phyloP scores from a whole-genome alignment of 306 rosid genomes.

The Quercus glauca region DNA sequence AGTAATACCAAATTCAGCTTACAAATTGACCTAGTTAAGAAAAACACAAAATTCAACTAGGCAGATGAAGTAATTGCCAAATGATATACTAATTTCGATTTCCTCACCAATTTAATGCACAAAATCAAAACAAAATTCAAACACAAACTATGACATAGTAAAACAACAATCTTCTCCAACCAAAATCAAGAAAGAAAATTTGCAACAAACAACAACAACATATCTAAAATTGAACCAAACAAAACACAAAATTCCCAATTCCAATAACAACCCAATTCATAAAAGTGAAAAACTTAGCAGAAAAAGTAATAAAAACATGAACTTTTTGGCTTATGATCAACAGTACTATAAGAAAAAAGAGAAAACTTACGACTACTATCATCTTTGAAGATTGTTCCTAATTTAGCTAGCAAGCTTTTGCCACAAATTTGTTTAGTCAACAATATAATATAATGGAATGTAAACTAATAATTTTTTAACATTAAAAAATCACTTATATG shows the following conservation, averaged over 20 bases:
- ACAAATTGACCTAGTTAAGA: not conserved
- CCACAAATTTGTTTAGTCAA: too few relatives aligned
- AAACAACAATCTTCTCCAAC: not conserved
- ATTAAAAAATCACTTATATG: too few relatives aligned
- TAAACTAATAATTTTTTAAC: too few relatives aligned
- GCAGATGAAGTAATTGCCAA: not conserved
- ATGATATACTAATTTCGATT: not conserved
- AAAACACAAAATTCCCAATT: slow-evolving; percentile 10
- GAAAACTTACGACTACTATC: slow-evolving; percentile 35
- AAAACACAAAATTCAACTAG: not conserved
- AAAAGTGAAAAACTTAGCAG: not conserved
- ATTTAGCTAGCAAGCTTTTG: too few relatives aligned
- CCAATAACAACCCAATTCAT: not conserved
- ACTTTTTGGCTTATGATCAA: not conserved
- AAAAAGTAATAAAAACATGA: not conserved
- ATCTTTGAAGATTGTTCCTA: too few relatives aligned
- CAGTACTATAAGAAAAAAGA: not conserved
- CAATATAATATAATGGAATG: too few relatives aligned
- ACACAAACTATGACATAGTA: not conserved
- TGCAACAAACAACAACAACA: not conserved
- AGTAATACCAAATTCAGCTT: not conserved
- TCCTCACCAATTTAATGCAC: not conserved
- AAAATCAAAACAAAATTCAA: not conserved
- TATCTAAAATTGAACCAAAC: not conserved
- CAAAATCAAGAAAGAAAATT: not conserved